Base-by-base conservation (phyloP, 129 eudicot genomes). In the Pseudognaphalium luteoalbum region DNA sequence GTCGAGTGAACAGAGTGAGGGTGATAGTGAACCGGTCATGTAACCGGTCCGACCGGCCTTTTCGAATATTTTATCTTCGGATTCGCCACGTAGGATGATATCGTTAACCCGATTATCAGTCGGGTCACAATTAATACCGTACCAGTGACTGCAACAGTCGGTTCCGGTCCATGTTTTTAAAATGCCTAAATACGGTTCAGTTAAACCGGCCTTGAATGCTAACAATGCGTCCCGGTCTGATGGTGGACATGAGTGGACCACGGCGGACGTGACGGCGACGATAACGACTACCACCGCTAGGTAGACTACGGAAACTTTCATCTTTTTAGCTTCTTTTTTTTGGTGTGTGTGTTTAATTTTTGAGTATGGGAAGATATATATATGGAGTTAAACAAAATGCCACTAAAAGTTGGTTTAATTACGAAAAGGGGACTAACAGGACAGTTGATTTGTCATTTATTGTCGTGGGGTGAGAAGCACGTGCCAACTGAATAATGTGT, bases 51-150 rank as follows among this genome's bases (percentile, higher is more conserved):
- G 86, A 54, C 93, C 93, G 73, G 96, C 76, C n/a, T 83, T 86
- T 11, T 84, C 82, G 63, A 89, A 79, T 16, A 92, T 87, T 29
- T 89, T 88, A 65, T 90, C 98, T 76, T 90, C 91, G 11, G 98
- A 90, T 64, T 92, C 98, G 61, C 98, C 98, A 19, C 96, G 91
- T 50, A 92, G 83, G 77, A 58, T 37, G 28, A 92, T 80, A 76
- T 88, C 98, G 37, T 91, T 71, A 76, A 92, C 98, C 63, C 98
- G 91, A 9, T 64, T 33, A 60, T 86, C 88, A 33, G 87, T 86
- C 63, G 98, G 94, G 86, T 92, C 92, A 77, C 98, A 92, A 68
- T 81, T 86, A 42, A 92, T 80, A 66, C 98, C 98, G 85, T 88
- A 86, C 98, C 98, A 92, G 79, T 85, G 78, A 15, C 67, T 60